phyloP scores from a whole-genome alignment of 2,329 filamentous ascomycete genomes.

The Fusarium liriodendri region DNA sequence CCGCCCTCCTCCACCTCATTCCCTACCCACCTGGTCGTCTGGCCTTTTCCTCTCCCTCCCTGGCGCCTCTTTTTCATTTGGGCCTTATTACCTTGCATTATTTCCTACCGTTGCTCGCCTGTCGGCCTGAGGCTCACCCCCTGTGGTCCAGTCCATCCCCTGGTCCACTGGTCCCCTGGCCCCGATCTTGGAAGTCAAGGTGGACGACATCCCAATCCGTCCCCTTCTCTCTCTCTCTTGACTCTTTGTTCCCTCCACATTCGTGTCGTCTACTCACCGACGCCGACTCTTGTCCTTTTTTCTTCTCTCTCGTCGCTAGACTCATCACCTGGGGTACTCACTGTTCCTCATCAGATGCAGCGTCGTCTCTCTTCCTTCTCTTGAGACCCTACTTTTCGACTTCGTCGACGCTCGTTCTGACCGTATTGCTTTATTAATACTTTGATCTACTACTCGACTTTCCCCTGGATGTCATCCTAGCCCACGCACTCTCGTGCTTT shows the following conservation, averaged over 20 bases:
- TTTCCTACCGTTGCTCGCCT: constrained; percentile 43
- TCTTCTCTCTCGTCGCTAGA: constrained; percentile 36
- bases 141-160: constrained; percentile 26
- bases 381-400: constrained; percentile 44
- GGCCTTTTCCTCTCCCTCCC: constrained; percentile 47
- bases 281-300: constrained; percentile 34
- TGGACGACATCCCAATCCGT: constrained; percentile 36
- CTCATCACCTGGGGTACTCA: constrained; percentile 32
- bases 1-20: constrained; percentile 44
- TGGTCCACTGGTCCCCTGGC: constrained; percentile 19
- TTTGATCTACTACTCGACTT: constrained; percentile 44
- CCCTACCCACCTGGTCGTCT: constrained; percentile 45
- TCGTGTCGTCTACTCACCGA: constrained; percentile 37
- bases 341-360: constrained; percentile 47
- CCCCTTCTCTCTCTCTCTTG: constrained; percentile 37
- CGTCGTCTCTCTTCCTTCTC: constrained; percentile 41
- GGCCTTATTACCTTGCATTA: constrained; percentile 44
- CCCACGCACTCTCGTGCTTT: constrained; percentile 37
- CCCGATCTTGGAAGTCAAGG: constrained; percentile 36
- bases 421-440: constrained; percentile 48
- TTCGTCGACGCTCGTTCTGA: constrained; percentile 48
- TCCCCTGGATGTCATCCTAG: constrained; percentile 29
- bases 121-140: constrained; percentile 42
- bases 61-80: constrained; percentile 50
- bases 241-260: constrained; percentile 39